Evolutionary conservation across 2,329 filamentous ascomycete genomes (phyloP).

Genomic region (Tolypocladium tundrense): DNA sequence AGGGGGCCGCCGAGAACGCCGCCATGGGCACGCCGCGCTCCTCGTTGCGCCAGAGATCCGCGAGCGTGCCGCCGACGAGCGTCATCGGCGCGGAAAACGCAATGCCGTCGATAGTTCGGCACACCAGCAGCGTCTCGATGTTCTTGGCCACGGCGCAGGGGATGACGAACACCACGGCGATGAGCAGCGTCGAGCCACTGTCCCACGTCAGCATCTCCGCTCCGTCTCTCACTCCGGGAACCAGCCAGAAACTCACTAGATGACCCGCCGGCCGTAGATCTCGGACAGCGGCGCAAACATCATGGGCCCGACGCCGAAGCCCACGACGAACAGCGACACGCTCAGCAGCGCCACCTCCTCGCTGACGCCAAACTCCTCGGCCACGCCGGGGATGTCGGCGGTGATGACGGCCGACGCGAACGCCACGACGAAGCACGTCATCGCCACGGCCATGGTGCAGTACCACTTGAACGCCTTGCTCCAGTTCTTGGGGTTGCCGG

Average conservation of each 20-base stretch:
- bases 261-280: conserved; percentile 58
- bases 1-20: conserved; percentile 72
- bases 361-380: conserved; percentile 54
- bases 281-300: conserved; percentile 71
- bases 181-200: conserved; percentile 48
- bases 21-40: conserved; percentile 83
- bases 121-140: conserved; percentile 65
- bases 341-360: conserved; percentile 62
- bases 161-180: conserved; percentile 71
- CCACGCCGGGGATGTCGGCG: conserved; percentile 57
- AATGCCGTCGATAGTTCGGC: conserved; percentile 69
- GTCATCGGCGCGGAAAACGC: conserved; percentile 83
- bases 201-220: conserved; percentile 3
- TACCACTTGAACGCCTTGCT: conserved; percentile 70
- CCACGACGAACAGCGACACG: conserved; percentile 69
- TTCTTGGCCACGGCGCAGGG: conserved; percentile 70
- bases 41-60: conserved; percentile 76
- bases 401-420: conserved; percentile 68
- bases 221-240: background rate
- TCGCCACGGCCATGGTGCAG: conserved; percentile 73
- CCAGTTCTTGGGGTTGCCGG: conserved; percentile 81
- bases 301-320: conserved; percentile 75
- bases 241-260: conserved; percentile 41
- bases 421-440: conserved; percentile 65
- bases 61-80: conserved; percentile 70